phyloP scores from a whole-genome alignment of 1,139 yeast genomes.

The Wickerhamomyces sp. region DNA sequence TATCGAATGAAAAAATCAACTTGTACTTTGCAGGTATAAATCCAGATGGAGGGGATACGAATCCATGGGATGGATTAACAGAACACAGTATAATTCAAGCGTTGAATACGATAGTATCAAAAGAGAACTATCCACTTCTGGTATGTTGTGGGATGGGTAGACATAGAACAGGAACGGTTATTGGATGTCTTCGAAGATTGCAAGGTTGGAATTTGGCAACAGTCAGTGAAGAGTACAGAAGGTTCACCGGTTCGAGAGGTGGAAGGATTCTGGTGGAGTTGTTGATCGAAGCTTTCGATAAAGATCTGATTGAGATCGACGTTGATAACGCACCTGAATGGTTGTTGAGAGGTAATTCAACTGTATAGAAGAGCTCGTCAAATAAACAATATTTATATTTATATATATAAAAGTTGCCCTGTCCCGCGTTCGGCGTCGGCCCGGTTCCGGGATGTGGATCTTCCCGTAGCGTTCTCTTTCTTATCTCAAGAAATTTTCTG shows the following conservation, averaged over 20 bases:
- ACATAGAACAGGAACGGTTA: conserved; percentile 92
- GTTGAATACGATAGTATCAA: conserved; percentile 65
- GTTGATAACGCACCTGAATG: conserved; percentile 46
- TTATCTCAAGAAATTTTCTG: no score
- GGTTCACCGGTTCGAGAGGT: conserved; percentile 90
- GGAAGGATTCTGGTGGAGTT: conserved; percentile 89
- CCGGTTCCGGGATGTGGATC: no score
- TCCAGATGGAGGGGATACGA: conserved; percentile 67
- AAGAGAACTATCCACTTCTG: conserved; percentile 72
- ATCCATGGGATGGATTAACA: conserved; percentile 96
- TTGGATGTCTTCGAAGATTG: conserved; percentile 84
- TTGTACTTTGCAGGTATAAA: conserved; percentile 54
- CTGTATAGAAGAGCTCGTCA: no score
- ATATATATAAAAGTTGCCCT: no score
- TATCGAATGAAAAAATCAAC: conserved; percentile 63
- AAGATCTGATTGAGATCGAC: conserved; percentile 46
- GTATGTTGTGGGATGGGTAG: conserved; percentile 98
- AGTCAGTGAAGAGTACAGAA: conserved; percentile 87
- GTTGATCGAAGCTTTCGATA: conserved; percentile 75
- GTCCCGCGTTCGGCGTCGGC: no score
- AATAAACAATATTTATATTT: no score
- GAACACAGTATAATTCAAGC: conserved; percentile 79
- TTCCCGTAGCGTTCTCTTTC: no score
- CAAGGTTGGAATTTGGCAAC: conserved; percentile 96
- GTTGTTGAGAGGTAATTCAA: conserved; percentile 20